Conservation (phyloP, 805 yeast genomes). For the Candida andamanensis region DNA sequence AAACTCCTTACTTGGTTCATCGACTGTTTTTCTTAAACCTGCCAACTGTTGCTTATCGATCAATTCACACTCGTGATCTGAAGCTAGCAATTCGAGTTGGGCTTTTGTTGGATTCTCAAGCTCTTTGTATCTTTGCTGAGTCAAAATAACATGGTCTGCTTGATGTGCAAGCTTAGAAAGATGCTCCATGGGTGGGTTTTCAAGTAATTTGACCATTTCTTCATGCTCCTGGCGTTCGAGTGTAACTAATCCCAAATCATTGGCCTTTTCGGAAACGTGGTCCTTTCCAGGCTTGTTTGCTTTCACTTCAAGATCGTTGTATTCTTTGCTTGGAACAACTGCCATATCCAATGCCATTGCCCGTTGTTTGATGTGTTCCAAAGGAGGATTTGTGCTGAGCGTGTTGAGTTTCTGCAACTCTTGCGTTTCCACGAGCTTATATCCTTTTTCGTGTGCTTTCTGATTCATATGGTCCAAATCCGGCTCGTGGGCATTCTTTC, state of each 20-base stretch:
- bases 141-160: slow-evolving; percentile 2
- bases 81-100: slow-evolving; percentile 4
- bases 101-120: slow-evolving; percentile 7
- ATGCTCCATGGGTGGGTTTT: slow-evolving; percentile 11
- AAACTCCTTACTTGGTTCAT: slow-evolving; percentile 16
- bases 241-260: slow-evolving; percentile 11
- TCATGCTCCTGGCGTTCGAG: slow-evolving; percentile 10
- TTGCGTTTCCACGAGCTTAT: slow-evolving; percentile 7
- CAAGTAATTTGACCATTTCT: slow-evolving; percentile 1
- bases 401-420: slow-evolving; percentile 11
- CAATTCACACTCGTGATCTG: slow-evolving; percentile 1
- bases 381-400: slow-evolving; percentile 6
- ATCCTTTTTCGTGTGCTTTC: slow-evolving; percentile 13
- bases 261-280: slow-evolving; percentile 15
- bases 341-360: slow-evolving; percentile 2
- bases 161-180: slow-evolving; percentile 8
- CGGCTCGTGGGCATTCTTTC: slow-evolving; percentile 3
- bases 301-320: slow-evolving; percentile 13
- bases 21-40: slow-evolving; percentile 1
- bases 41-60: slow-evolving; percentile 10
- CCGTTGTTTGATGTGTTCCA: slow-evolving; percentile 5
- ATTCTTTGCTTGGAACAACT: not conserved
- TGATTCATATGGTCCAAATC: slow-evolving; percentile 14
- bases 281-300: slow-evolving; percentile 7
- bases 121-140: not conserved